These are phyloP conservation scores for Melianthus villosus DNA, from an alignment of 441 rosid genomes.

Conservation along the genomic window DNA sequence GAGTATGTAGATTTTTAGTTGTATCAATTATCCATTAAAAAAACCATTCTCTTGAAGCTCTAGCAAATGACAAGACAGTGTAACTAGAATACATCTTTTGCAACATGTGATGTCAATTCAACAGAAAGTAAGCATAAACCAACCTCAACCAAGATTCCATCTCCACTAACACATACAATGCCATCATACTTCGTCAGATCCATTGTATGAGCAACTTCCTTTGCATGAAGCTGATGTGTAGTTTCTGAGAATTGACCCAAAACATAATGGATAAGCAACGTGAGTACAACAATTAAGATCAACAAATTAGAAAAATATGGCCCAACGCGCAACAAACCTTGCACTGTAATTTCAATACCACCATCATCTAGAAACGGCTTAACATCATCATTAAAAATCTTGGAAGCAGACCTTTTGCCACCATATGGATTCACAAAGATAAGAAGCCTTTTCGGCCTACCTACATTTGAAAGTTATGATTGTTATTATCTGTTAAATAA, in stretches of 20 bases:
- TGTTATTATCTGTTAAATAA: background rate
- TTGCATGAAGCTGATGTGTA: slow-evolving; percentile 58
- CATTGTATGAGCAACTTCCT: slow-evolving; percentile 38
- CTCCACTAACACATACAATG: slow-evolving; percentile 84
- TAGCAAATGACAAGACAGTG: too few relatives aligned
- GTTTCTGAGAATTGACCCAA: slow-evolving; percentile 37
- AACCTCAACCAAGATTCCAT: slow-evolving; percentile 86
- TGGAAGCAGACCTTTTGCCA: slow-evolving; percentile 55
- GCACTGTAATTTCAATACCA: slow-evolving; percentile 33
- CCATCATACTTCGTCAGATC: slow-evolving; percentile 63
- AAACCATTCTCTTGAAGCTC: too few relatives aligned
- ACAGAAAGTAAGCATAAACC: slow-evolving; percentile 13
- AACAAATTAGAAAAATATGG: slow-evolving; percentile 1
- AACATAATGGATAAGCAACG: background rate
- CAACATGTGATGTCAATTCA: background rate
- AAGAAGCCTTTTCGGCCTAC: slow-evolving; percentile 59
- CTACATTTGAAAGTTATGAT: slow-evolving; percentile 14
- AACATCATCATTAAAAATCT: slow-evolving; percentile 43
- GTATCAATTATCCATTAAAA: too few relatives aligned
- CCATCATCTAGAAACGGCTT: slow-evolving; percentile 76
- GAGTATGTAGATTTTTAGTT: too few relatives aligned
- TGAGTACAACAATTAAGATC: background rate
- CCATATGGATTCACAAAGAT: slow-evolving; percentile 73
- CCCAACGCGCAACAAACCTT: slow-evolving; percentile 34
- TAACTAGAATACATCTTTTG: too few relatives aligned